Base-by-base conservation (phyloP, 2,329 filamentous ascomycete species). In the Neofusicoccum laricinum region DNA sequence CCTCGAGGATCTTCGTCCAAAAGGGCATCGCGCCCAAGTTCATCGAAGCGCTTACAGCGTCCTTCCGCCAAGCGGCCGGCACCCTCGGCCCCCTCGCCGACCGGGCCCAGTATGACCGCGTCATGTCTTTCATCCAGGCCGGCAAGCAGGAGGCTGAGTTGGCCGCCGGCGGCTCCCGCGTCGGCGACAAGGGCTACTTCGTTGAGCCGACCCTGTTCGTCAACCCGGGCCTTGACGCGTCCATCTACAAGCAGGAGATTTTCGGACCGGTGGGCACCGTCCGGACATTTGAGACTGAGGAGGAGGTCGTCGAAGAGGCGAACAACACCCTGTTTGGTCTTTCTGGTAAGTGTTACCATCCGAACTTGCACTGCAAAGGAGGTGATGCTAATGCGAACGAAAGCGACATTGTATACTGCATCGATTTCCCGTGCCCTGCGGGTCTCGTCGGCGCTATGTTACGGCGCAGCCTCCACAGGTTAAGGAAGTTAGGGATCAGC, bases 121-220 rank as follows among this genome's bases (percentile, higher is more conserved):
- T 77, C 8, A 68, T 71, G 61, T 73, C 71, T 32, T 76, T 74
- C 67, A 74, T 77, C 61, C 72, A 77, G 67, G 68, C 68, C 3
- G 74, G 72, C 0, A 71, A 73, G n/a, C n/a, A n/a, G n/a, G n/a
- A 71, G 7, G 69, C 71, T 36, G 73, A 73, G 21, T 68, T 77
- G 1, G 68, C 73, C 12, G 69, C 75, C 1, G 75, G 76, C 6
- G 76, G 76, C 40, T 69, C 72, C 30, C 69, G 72, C 15, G 69
- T 71, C 61, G 74, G 71, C 25, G 69, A 71, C 49, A 70, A 71
- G 15, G 73, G 73, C 2, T 70, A 66, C 58, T 74, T 69, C 25
- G 61, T 75, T n/a, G 65, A 73, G 66, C 74, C 73, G 4, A 72
- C 71, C n/a, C 71, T 77, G 43, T 75, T 76, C 65, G 63, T 72